Conservation (phyloP, 1,139 yeast species). For the Taphrina pruni region DNA sequence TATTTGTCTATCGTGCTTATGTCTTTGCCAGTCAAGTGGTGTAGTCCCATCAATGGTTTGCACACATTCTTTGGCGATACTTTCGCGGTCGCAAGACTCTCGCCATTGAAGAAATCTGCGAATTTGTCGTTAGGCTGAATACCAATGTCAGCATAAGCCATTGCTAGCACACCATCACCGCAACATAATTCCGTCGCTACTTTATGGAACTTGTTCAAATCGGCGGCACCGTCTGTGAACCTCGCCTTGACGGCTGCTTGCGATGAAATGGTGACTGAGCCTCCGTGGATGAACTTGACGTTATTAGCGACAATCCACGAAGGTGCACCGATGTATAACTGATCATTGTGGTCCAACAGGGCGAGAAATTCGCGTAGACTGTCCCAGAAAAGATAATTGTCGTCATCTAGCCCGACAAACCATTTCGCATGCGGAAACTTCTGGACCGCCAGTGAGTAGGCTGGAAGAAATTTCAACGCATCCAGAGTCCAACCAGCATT, state of each 20-base stretch:
- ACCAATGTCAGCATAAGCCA: constrained; percentile 46
- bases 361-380: constrained; percentile 49
- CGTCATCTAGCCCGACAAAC: constrained; percentile 54
- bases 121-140: constrained; percentile 22
- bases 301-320: constrained; percentile 15
- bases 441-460: constrained; percentile 52
- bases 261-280: constrained; percentile 53
- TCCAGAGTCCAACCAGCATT: constrained; percentile 53
- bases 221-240: constrained; percentile 47
- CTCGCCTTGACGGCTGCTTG: constrained; percentile 49
- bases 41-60: constrained; percentile 26
- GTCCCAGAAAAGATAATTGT: constrained; percentile 51
- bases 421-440: constrained; percentile 50
- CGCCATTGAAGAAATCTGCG: constrained; percentile 24
- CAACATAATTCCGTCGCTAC: constrained; percentile 49
- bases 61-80: constrained; percentile 14
- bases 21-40: constrained; percentile 23
- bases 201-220: constrained; percentile 47
- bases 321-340: constrained; percentile 50
- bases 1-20: constrained; percentile 3
- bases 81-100: constrained; percentile 4
- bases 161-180: constrained; percentile 53
- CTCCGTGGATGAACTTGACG: constrained; percentile 53
- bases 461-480: constrained; percentile 54
- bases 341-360: constrained; percentile 47